Base-by-base conservation (phyloP, 2,329 filamentous ascomycete species). In the Simplicillium sp. region DNA sequence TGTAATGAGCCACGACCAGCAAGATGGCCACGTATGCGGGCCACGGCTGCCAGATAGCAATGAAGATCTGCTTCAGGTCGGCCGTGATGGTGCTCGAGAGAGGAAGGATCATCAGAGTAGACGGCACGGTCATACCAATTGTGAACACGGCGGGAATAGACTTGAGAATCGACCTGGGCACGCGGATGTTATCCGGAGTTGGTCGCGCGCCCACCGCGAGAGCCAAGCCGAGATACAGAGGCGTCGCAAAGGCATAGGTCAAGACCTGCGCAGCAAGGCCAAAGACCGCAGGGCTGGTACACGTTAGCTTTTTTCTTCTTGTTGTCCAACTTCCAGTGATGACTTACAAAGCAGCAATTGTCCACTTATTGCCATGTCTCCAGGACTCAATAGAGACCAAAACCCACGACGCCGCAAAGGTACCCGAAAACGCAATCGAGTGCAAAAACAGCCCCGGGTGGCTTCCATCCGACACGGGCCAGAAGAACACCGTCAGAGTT, bases 41-140 rank as follows among this genome's bases (percentile, higher is more conserved):
- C 49, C 48, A 50, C 2, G 47, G 46, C 42, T 51, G 49, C 48
- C 48, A 51, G 38, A 44, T 9, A 20, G 48, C 48, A 13, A 46
- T 46, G 32, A 47, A 28, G 16, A 47, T 37, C 29, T 51, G 48
- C 48, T 51, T 51, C 15, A 45, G 16, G 33, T 47, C 46, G 20
- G 35, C 16, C 5, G 48, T 46, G 34, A 50, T 25, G 13, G 2
- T 11, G 11, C 40, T 32, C 11, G 43, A 41, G 2, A 42, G n/a
- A 29, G 48, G 48, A 12, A 43, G 31, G 3, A 42, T 8, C 48
- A 50, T 44, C 34, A 40, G 40, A 16, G 39, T 5, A 11, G 44
- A 43, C 7, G 48, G 48, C n/a, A 48, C n/a, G 35, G 36, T 17
- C 36, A 42, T 44, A 42, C 44, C 46, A 18, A 46, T 8, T 18